These are phyloP conservation scores for Cyberlindnera euphorbiae DNA, from an alignment of 805 yeast species.

Conservation along the genomic window DNA sequence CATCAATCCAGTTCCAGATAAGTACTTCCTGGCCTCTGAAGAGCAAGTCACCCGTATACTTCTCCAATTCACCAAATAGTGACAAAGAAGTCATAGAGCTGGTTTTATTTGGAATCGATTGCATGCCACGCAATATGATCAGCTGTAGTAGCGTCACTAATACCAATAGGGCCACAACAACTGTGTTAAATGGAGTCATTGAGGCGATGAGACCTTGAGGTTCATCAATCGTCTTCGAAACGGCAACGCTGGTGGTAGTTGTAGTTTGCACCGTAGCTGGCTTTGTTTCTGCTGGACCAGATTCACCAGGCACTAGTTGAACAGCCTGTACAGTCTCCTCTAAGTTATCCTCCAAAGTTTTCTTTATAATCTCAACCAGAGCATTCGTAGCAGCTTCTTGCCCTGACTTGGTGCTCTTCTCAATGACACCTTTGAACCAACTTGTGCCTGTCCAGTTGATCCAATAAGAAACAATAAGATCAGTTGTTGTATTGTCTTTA, in stretches of 20 bases:
- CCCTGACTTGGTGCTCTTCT: conserved; percentile 77
- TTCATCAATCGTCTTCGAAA: too few relatives aligned
- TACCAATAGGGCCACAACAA: too few relatives aligned
- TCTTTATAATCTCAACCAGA: conserved; percentile 30
- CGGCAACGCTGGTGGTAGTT: too few relatives aligned
- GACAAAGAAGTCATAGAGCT: neutral
- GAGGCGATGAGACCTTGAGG: too few relatives aligned
- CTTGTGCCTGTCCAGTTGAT: conserved; percentile 88
- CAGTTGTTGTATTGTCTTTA: conserved; percentile 51
- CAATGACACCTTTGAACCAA: conserved; percentile 89
- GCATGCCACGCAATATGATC: too few relatives aligned
- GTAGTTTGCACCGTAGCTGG: too few relatives aligned
- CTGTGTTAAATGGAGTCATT: too few relatives aligned
- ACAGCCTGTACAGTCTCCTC: neutral
- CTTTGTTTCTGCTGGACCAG: too few relatives aligned
- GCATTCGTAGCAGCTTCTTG: conserved; percentile 60
- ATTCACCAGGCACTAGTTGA: too few relatives aligned
- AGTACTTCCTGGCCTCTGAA: conserved; percentile 23
- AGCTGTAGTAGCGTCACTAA: too few relatives aligned
- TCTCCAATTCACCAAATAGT: conserved; percentile 1
- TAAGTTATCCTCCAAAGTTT: conserved; percentile 22
- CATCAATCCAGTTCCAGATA: conserved; percentile 28
- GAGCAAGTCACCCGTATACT: conserved; percentile 8
- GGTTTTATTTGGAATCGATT: too few relatives aligned
- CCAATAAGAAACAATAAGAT: conserved; percentile 60